Conservation (phyloP, 176 grass and related monocot species). For the Elymus sibiricus region DNA sequence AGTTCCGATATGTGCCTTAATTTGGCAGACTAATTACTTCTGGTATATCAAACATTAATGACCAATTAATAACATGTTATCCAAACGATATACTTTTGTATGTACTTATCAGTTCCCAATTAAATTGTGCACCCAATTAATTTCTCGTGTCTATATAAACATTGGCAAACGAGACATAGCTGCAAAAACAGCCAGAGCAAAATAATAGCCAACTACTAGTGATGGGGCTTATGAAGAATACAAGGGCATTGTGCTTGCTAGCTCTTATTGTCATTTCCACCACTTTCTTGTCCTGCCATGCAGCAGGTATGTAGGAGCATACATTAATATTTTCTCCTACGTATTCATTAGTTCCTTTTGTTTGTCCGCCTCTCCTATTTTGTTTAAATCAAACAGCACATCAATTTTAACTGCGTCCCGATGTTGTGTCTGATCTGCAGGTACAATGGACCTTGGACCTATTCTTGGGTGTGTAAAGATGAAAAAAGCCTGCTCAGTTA, state of each 20-base stretch:
- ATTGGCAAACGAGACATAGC: background rate
- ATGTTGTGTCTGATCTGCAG: background rate
- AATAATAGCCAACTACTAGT: background rate
- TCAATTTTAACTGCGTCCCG: no score
- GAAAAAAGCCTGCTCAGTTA: background rate
- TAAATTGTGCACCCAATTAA: background rate
- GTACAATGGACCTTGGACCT: slow-evolving; percentile 5
- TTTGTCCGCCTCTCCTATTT: background rate
- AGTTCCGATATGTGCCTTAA: background rate
- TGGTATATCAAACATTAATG: background rate
- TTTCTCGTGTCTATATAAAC: background rate
- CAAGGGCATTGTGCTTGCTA: background rate
- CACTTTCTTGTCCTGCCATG: background rate
- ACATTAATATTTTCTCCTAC: background rate
- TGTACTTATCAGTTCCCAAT: background rate
- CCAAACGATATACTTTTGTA: background rate
- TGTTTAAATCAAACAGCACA: background rate
- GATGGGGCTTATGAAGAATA: background rate
- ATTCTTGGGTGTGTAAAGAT: background rate
- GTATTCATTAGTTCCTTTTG: background rate
- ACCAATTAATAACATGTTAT: background rate
- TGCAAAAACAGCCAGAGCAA: background rate
- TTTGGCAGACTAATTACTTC: background rate
- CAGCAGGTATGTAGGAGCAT: background rate
- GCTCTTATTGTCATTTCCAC: background rate